Evolutionary conservation across 805 yeast species (phyloP), one percentile per base, ranked within the genome.

Genomic region (Saccharomyces mikatae): DNA sequence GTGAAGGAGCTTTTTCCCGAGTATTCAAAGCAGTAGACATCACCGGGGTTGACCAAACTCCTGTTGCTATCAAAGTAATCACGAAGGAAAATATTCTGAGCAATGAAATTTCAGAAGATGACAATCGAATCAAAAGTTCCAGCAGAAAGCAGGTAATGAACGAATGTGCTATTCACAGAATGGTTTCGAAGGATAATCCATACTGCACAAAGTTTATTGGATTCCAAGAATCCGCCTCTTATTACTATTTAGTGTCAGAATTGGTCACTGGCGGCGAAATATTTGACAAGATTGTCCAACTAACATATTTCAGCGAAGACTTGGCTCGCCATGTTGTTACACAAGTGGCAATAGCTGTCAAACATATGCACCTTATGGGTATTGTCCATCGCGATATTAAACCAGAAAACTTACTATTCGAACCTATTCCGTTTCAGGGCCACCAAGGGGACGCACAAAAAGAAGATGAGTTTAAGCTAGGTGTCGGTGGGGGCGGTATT

Each of bases 401-500:
- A 64, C 90, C 92, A 0, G 95, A 87, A 64, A 87, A 87, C 61
- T 70, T 87, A 49, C 72, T 87, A 44, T 87, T 77, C 68, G 77
- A 77, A 53, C 83, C 84, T 6, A 81, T 83, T 53, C 82, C 86
- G n/a, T 57, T 63, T 4, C 52, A 60, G 4, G 44, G 44, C 44
- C 13, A 2, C 17, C 11, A 17, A 6, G 44, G 44, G 24, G 46
- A 73, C 78, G 8, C 32, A 62, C 80, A 17, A 86, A 92, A 90
- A 65, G 99, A 92, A 72, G 99, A 98, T 49, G 81, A 77, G 56
- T 92, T 90, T 62, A 70, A 70, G 6, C 84, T 86, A 5, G 87
- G 87, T 9, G 74, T 87, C 22, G 99, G 99, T 22, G 96, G 94
- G 46, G 98, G 96, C 48, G 87, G 89, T 14, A 86, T 92, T 61